These are phyloP conservation scores for Thraustotheca clavata DNA, from an alignment of 352 stramenopile genomes.

Conservation along the genomic window DNA sequence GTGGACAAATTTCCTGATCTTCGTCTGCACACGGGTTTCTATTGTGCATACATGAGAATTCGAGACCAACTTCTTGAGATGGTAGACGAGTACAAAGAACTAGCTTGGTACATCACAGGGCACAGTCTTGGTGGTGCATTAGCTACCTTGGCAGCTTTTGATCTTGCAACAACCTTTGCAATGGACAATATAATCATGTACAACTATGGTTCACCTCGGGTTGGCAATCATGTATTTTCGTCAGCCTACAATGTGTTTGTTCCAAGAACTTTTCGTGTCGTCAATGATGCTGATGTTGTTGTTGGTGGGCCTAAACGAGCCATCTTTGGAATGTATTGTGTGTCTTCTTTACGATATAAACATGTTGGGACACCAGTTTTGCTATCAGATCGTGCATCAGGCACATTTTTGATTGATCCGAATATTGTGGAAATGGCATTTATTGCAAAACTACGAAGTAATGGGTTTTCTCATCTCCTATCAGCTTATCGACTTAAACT, in stretches of 20 bases:
- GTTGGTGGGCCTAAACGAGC: constrained; percentile 22
- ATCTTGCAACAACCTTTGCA: not conserved
- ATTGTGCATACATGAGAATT: not conserved
- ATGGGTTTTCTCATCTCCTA: constrained; percentile 12
- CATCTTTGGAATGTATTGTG: constrained; percentile 11
- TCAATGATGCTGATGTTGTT: constrained; percentile 26
- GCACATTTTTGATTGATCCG: constrained; percentile 27
- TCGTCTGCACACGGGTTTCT: constrained; percentile 7
- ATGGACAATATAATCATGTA: constrained; percentile 22
- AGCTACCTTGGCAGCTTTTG: constrained; percentile 1
- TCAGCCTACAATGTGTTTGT: constrained; percentile 16
- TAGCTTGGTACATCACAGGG: not conserved
- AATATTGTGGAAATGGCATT: constrained; percentile 28
- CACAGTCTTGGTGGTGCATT: constrained; percentile 10
- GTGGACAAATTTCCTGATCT: not conserved
- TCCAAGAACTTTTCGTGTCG: constrained; percentile 19
- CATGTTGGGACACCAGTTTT: constrained; percentile 25
- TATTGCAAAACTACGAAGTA: constrained; percentile 14
- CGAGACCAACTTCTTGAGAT: not conserved
- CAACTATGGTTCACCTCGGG: constrained; percentile 28
- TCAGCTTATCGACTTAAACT: constrained; percentile 5
- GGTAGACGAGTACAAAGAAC: not conserved
- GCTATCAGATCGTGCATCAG: constrained; percentile 20
- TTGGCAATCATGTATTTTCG: constrained; percentile 27
- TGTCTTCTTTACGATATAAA: constrained; percentile 22